Percentiles rank a stretch among this genome's conserved stretches.
Evolutionary conservation across 257 asterid species (phyloP).

Genomic region (Misopates orontium): DNA sequence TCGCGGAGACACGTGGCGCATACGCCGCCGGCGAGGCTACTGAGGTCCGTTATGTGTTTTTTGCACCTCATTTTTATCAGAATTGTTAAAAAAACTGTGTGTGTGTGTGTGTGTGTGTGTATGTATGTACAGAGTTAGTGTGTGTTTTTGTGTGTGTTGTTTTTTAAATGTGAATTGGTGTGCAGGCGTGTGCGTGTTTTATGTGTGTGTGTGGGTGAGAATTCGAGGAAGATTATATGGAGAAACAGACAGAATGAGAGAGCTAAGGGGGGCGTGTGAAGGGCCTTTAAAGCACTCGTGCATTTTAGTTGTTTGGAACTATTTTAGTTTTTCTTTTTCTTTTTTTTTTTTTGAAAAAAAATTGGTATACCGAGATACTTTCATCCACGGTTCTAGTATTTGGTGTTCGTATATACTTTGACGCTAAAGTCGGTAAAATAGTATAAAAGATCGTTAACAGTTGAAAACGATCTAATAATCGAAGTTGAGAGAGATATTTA

Average conservation of each 20-base stretch:
- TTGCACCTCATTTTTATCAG: constrained; percentile 63
- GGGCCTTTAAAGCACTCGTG: too few species aligned
- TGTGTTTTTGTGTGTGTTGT: background rate
- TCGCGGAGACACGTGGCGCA: constrained; percentile 94
- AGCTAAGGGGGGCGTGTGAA: background rate
- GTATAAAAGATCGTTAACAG: too few species aligned
- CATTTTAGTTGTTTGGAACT: too few species aligned
- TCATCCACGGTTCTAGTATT: too few species aligned
- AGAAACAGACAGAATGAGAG: constrained; percentile 18
- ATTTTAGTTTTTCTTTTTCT: too few species aligned
- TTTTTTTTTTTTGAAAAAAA: too few species aligned
- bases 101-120: background rate
- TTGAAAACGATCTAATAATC: too few species aligned
- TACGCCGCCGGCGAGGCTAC: constrained; percentile 74
- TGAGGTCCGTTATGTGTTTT: constrained; percentile 58
- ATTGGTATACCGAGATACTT: too few species aligned
- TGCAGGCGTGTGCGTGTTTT: constrained; percentile 27
- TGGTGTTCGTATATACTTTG: too few species aligned
- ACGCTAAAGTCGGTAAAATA: too few species aligned
- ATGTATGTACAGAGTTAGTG: background rate
- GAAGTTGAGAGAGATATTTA: too few species aligned
- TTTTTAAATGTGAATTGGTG: constrained; percentile 15
- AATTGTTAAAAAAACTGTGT: background rate
- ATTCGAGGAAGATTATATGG: constrained; percentile 24
- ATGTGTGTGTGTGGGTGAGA: constrained; percentile 21